A percentile compares a stretch with the other conserved stretches of the same genome.
phyloP scores from a whole-genome alignment of 1,139 yeast genomes.

The Hemisphaericaspora subhashii region DNA sequence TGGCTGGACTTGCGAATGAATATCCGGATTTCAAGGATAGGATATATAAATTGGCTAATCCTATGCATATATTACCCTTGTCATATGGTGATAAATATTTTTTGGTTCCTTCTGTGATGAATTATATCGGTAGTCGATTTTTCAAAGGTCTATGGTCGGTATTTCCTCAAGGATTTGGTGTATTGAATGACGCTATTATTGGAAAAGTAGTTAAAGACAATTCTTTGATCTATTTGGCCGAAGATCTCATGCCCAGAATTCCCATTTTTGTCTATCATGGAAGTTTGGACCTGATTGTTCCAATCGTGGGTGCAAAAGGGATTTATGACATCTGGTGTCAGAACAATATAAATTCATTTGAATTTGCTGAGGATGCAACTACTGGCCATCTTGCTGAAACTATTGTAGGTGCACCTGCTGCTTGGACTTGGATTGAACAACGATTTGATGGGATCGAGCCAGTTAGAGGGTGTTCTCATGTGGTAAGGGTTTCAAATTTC shows the following conservation, averaged over 20 bases:
- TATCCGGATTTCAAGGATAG: too few relatives aligned
- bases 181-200: slow-evolving; percentile 18
- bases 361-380: slow-evolving; percentile 15
- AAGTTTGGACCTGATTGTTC: slow-evolving; percentile 28
- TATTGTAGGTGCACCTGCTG: slow-evolving; percentile 31
- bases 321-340: slow-evolving; percentile 33
- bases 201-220: slow-evolving; percentile 19
- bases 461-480: slow-evolving; percentile 27
- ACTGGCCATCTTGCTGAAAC: slow-evolving; percentile 30
- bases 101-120: too few relatives aligned
- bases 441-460: slow-evolving; percentile 22
- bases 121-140: too few relatives aligned
- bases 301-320: slow-evolving; percentile 23
- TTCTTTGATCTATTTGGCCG: slow-evolving; percentile 20
- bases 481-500: not conserved
- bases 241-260: slow-evolving; percentile 25
- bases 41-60: too few relatives aligned
- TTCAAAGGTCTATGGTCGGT: too few relatives aligned
- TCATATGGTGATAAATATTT: too few relatives aligned
- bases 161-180: slow-evolving; percentile 17
- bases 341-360: slow-evolving; percentile 22
- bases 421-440: slow-evolving; percentile 26
- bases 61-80: too few relatives aligned
- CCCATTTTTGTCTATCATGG: slow-evolving; percentile 39
- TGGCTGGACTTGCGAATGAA: too few relatives aligned